Percentiles rank a stretch among this genome's conserved stretches.
phyloP scores from a whole-genome alignment of 257 asterid species.

The Mentha longifolia region DNA sequence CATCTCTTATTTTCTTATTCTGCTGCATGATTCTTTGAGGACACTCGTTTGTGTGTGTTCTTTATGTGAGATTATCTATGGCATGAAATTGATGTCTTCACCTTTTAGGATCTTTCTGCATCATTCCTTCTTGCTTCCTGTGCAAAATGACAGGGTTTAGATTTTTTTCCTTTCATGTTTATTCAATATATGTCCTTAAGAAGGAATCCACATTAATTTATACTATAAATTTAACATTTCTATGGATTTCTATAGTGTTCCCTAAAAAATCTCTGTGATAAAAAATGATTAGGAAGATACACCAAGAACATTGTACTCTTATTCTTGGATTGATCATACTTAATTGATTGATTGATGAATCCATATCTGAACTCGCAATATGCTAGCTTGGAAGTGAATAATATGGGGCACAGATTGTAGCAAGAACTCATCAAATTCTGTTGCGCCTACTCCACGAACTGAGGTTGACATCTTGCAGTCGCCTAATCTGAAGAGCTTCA shows the following conservation, averaged over 20 bases:
- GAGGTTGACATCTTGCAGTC: slow-evolving; percentile 95
- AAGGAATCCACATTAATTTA: background rate
- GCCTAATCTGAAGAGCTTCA: slow-evolving; percentile 67
- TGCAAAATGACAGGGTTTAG: background rate
- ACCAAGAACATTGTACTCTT: background rate
- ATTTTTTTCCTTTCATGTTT: slow-evolving; percentile 3
- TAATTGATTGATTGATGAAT: slow-evolving; percentile 13
- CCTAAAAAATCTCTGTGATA: background rate
- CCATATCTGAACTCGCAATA: slow-evolving; percentile 57
- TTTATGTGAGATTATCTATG: background rate
- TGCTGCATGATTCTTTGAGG: slow-evolving; percentile 7
- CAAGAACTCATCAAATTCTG: slow-evolving; percentile 44
- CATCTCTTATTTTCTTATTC: background rate
- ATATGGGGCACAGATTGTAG: slow-evolving; percentile 41
- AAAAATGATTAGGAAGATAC: slow-evolving; percentile 8
- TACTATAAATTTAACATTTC: background rate
- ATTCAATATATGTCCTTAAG: background rate
- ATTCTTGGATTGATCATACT: too few species aligned
- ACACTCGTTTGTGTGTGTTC: too few species aligned
- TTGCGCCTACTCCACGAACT: slow-evolving; percentile 61
- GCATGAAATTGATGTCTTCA: background rate
- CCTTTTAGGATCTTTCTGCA: background rate
- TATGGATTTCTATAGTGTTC: background rate
- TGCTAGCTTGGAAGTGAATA: slow-evolving; percentile 51
- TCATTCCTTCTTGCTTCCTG: slow-evolving; percentile 1